These are phyloP conservation scores for Trypanosoma melophagium DNA, from an alignment of 208 protist species.

Conservation along the genomic window DNA sequence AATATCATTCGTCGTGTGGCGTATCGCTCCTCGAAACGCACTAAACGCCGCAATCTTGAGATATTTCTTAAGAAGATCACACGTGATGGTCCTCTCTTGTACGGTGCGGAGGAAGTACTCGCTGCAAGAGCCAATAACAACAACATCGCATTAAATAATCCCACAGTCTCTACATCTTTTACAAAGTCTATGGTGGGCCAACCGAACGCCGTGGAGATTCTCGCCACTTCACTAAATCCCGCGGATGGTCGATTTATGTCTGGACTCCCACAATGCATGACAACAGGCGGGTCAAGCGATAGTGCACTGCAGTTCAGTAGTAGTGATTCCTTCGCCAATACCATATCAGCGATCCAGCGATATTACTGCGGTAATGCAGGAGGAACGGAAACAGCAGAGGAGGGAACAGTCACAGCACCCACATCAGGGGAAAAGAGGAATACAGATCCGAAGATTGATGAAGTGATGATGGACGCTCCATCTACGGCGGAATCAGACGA, in stretches of 20 bases:
- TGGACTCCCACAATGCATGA: conserved; percentile 36
- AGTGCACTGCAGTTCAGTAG: background rate
- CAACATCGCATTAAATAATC: background rate
- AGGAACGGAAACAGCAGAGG: background rate
- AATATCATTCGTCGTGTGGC: conserved; percentile 78
- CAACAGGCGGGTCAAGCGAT: conserved; percentile 5
- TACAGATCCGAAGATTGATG: background rate
- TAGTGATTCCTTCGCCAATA: conserved; percentile 4
- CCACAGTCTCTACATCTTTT: background rate
- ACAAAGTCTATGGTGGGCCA: background rate
- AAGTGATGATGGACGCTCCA: background rate
- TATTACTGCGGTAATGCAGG: conserved; percentile 3
- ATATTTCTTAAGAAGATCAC: conserved; percentile 33
- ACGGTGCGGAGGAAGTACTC: no score
- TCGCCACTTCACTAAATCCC: conserved; percentile 49
- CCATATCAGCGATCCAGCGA: conserved; percentile 1
- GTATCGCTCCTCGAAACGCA: conserved; percentile 66
- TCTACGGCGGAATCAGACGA: conserved; percentile 25
- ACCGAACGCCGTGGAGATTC: conserved; percentile 25
- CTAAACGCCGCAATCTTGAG: conserved; percentile 54
- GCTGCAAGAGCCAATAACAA: background rate
- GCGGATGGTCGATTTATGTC: conserved; percentile 58
- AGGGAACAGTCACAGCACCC: background rate
- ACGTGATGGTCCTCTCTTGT: background rate
- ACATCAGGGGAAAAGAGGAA: conserved; percentile 3